These are phyloP conservation scores for Thinopyrum elongatum DNA, from an alignment of 176 grass and related monocot species.

Conservation along the genomic window DNA sequence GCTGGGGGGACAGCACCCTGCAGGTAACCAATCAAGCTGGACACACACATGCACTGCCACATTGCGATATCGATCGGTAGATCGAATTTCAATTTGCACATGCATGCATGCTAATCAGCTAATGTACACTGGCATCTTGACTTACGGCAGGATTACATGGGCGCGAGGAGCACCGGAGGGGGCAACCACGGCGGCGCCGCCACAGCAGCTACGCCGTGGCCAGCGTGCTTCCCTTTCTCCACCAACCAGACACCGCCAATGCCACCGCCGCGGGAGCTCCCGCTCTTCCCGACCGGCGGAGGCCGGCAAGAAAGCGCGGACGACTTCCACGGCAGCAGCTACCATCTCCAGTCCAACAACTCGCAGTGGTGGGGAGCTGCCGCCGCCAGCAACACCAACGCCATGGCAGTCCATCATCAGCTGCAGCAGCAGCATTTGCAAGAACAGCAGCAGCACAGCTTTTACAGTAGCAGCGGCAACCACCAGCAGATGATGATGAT, in stretches of 20 bases:
- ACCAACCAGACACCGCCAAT: not conserved
- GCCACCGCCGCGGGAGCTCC: slow-evolving; percentile 35
- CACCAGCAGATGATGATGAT: not conserved
- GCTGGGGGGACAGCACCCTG: slow-evolving; percentile 19
- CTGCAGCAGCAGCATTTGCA: slow-evolving; percentile 4
- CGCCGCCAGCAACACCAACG: not conserved
- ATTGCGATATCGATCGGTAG: not conserved
- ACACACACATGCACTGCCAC: no score
- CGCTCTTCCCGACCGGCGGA: slow-evolving; percentile 51
- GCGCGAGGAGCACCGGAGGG: not conserved
- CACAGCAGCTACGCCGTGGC: not conserved
- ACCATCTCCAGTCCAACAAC: not conserved
- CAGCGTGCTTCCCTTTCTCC: slow-evolving; percentile 25
- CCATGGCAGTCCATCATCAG: slow-evolving; percentile 26
- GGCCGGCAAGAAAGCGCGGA: not conserved
- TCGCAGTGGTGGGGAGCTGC: slow-evolving; percentile 26
- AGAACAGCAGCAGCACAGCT: slow-evolving; percentile 28
- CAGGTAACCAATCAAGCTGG: slow-evolving; percentile 25
- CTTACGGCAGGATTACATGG: no score
- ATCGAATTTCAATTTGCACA: not conserved
- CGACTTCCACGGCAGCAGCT: not conserved
- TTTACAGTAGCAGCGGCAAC: slow-evolving; percentile 37
- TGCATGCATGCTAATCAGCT: not conserved
- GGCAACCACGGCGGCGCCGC: not conserved
- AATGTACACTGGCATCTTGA: not conserved